These are phyloP conservation scores for Claviceps cyperi DNA, from an alignment of 2,329 filamentous ascomycete species.

Conservation along the genomic window DNA sequence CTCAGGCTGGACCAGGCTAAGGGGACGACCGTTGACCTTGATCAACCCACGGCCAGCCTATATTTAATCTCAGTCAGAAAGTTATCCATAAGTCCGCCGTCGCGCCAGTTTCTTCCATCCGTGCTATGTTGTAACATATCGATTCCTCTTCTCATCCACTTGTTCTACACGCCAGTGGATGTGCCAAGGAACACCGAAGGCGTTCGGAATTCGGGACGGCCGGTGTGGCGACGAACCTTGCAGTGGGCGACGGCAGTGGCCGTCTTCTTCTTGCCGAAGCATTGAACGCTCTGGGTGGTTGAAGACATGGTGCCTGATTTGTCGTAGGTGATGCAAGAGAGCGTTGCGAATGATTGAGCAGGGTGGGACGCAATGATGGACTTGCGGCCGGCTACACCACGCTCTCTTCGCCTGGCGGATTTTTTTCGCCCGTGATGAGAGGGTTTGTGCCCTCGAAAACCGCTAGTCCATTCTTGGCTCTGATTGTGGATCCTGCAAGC, in stretches of 20 bases:
- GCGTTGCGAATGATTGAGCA: conserved; percentile 5
- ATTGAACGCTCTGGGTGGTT: conserved; percentile 71
- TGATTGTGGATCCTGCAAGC: neutral
- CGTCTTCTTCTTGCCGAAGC: conserved; percentile 98
- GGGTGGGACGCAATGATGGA: conserved; percentile 4
- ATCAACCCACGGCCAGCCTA: conserved; percentile 56
- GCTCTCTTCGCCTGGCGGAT: conserved; percentile 3
- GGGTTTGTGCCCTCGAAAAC: conserved; percentile 20
- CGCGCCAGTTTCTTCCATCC: neutral
- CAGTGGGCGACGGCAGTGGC: conserved; percentile 83
- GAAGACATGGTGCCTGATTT: conserved; percentile 54
- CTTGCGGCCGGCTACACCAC: conserved; percentile 2
- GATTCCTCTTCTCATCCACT: neutral
- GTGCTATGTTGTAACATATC: neutral
- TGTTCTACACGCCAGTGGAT: neutral
- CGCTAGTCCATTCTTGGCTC: conserved; percentile 13
- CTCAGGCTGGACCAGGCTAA: conserved; percentile 87
- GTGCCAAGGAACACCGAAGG: neutral
- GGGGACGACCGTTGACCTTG: conserved; percentile 97
- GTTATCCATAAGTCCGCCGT: neutral
- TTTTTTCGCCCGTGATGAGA: conserved; percentile 13
- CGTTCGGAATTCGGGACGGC: conserved; percentile 1
- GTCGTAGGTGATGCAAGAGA: conserved; percentile 6
- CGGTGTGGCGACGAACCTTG: conserved; percentile 48
- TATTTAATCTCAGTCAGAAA: conserved; percentile 14